A percentile compares a stretch with the other conserved stretches of the same genome.
Evolutionary conservation across 345 rosid species (phyloP).

Genomic region (Brassica cretica): DNA sequence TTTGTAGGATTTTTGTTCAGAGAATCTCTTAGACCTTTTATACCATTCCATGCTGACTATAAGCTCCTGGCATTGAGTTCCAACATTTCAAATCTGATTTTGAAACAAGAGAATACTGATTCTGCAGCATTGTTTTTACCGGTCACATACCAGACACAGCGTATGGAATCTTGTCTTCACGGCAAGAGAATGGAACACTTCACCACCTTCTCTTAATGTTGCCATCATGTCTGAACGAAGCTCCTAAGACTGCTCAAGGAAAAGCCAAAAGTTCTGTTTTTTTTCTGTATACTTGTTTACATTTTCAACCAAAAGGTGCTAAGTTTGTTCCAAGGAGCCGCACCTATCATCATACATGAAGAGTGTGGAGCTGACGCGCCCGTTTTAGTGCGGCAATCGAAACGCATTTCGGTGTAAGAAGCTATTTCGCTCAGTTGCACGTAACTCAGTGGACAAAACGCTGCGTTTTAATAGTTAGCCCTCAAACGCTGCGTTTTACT

Average conservation of each 20-base stretch:
- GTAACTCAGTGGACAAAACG: slow-evolving; percentile 3
- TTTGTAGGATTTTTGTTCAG: too few relatives aligned
- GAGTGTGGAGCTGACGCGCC: slow-evolving; percentile 72
- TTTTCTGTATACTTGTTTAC: slow-evolving; percentile 38
- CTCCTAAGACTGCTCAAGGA: slow-evolving; percentile 69
- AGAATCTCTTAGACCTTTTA: slow-evolving; percentile 52
- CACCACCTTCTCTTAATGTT: slow-evolving; percentile 59
- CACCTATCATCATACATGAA: slow-evolving; percentile 64
- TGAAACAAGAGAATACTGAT: slow-evolving; percentile 46
- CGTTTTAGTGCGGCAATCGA: slow-evolving; percentile 39
- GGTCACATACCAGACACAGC: slow-evolving; percentile 61
- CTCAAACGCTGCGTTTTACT: slow-evolving; percentile 13
- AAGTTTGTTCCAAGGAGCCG: slow-evolving; percentile 41
- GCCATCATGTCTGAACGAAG: slow-evolving; percentile 66
- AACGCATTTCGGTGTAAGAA: slow-evolving; percentile 50
- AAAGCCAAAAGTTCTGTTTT: slow-evolving; percentile 59
- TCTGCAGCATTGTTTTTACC: slow-evolving; percentile 57
- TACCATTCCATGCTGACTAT: slow-evolving; percentile 70
- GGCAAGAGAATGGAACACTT: slow-evolving; percentile 64
- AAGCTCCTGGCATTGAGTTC: slow-evolving; percentile 80
- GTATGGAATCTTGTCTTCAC: slow-evolving; percentile 53
- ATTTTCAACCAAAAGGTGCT: slow-evolving; percentile 52
- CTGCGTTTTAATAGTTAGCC: slow-evolving; percentile 6
- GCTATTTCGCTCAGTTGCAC: slow-evolving; percentile 41
- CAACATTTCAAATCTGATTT: slow-evolving; percentile 82